Evolutionary conservation across 495 filamentous ascomycete genomes (phyloP), one percentile per base, ranked within the genome.

Genomic region (Aspergillus sparsus): DNA sequence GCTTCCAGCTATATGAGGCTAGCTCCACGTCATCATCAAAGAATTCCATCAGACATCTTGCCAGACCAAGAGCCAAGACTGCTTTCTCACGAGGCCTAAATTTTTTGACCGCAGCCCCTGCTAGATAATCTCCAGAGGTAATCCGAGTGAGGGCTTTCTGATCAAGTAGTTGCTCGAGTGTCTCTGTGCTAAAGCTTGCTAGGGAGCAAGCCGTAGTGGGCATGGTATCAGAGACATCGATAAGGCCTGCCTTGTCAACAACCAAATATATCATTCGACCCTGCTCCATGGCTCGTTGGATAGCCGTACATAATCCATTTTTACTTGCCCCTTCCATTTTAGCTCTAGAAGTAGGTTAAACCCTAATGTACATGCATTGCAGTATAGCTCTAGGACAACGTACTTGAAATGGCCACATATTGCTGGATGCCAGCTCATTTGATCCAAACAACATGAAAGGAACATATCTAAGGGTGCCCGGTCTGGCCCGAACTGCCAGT

Each of bases 381-480:
- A n/a, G n/a, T n/a, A n/a, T n/a, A n/a, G n/a, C n/a, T n/a, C n/a
- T n/a, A n/a, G n/a, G n/a, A n/a, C n/a, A n/a, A n/a, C n/a, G n/a
- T n/a, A n/a, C n/a, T n/a, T n/a, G n/a, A n/a, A n/a, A 13, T 8
- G 11, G 11, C 53, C 13, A 27, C 53, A 56, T 47, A 36, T n/a
- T 2, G 42, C 42, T 32, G 34, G 41, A 10, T 56, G 53, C 53
- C 53, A 56, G 1, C 27, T n/a, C 6, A 3, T 35, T 47, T 56
- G 9, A 6, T 47, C 42, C 42, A 46, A 18, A 32, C 53, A 56
- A 12, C 41, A 46, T 0, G 53, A 56, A 8, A 56, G 41, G 15
- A 56, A 56, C 53, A 56, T 35, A 47, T 56, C 53, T 8, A 56
- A n/a, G 6, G 53, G 53, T 44, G 13, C 36, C 12, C 42, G 21